phyloP scores from a whole-genome alignment of 78 protist genomes.

The slime mould (Dictyostelium discoideum) region dicty_2.7 NC_007091.3:326501-327000 shows the following conservation, averaged over 20 bases:
- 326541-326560: background rate
- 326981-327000: background rate
- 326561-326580: background rate
- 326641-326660: background rate
- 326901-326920: background rate
- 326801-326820: background rate
- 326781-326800: background rate
- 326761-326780: background rate
- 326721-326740: background rate
- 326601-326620: background rate
- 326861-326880: background rate
- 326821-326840: background rate
- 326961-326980: constrained; percentile 1
- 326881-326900: background rate
- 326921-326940: background rate
- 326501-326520: background rate
- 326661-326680: background rate
- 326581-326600: background rate
- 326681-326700: background rate
- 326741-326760: background rate
- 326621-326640: background rate
- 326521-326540: background rate
- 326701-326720: background rate
- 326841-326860: background rate
- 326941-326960: background rate